Evolutionary conservation across 1,139 yeast genomes (phyloP), one percentile per base, ranked within the genome.

Genomic region (Blastobotrys buckinghamii): DNA sequence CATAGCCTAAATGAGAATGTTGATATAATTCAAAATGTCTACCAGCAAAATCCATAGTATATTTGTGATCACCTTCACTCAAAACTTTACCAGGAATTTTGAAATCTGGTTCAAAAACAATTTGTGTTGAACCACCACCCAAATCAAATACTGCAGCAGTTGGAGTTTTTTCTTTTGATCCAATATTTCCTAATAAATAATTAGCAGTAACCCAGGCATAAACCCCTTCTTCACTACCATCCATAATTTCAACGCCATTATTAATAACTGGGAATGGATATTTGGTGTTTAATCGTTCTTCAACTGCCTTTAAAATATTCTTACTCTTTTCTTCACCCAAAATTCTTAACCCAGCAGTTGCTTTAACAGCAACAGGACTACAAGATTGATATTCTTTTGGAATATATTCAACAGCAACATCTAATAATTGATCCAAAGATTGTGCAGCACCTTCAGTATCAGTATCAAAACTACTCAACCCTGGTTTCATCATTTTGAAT

Each of bases 111-210:
- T 92, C 97, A 67, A 92, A 92, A 6, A 92, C 98, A 70, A 92
- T 89, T 70, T 92, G 99, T 12, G 98, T 92, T 5, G 97, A 89
- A 7, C 97, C 98, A 58, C 99, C 99, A 59, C 99, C 99, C 55
- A 92, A 79, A 65, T 92, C 99, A 64, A 92, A 92, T 13, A 92
- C 95, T 8, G 97, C 98, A 45, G 96, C 96, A 12, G 98, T 92
- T 30, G 92, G 86, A 29, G 70, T 67, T 67, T 81, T 63, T 44
- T 79, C 83, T 19, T 78, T 68, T 26, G 81, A 71, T 26, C 97
- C 97, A 64, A 92, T 88, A 69, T 90, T 90, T 39, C 97, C 97
- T 58, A 92, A 76, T 55, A 92, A 73, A 66, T 82, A 92, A 72
- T 92, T 92, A 47, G 97, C 83, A 35, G 98, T 92, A 65, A 92